Evolutionary conservation across 2,329 filamentous ascomycete genomes (phyloP), one percentile per base, ranked within the genome.

Genomic region (Aspergillus spinulosporus): DNA sequence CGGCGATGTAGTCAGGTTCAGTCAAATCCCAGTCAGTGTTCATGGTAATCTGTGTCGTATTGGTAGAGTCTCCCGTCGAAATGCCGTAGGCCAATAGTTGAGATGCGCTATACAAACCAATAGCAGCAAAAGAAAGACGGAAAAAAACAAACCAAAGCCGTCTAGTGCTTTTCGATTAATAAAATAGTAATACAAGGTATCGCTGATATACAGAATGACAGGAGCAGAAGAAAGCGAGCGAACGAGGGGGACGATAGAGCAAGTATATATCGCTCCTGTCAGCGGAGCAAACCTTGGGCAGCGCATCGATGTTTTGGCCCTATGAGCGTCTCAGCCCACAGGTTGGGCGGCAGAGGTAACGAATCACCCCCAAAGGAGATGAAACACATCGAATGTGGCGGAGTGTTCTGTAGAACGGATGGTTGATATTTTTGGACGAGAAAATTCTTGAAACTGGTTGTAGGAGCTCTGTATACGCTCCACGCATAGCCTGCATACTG

Each of bases 261-360:
- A 43, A 43, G 42, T 56, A 60, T 60, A 60, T 58, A 60, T 58
- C 56, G 51, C 52, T 47, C 57, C 29, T 31, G 31, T 47, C 50
- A 61, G 54, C 48, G 57, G 52, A 44, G 52, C 49, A 50, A 56
- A 37, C 57, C 61, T 57, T 57, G 63, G 63, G 63, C 63, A 65
- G 62, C 62, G 54, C 53, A 36, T 52, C 11, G 48, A 59, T 32
- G 43, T 54, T 53, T 52, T 58, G 57, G 62, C 63, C 60, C 62
- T 63, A 65, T 65, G 60, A 62, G 62, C 52, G 55, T 54, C 56
- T 53, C 49, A 54, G 56, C 59, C 56, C 52, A 46, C 49, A 46
- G 49, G 59, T 64, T 64, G 63, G 63, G 63, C 63, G 63, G 54
- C 59, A 64, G 64, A 46, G 59, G 57, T 47, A 50, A 58, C 62